A percentile compares a stretch with the other conserved stretches of the same genome.
Conservation (phyloP, 2,329 filamentous ascomycete genomes). For the Sporothrix protearum region DNA sequence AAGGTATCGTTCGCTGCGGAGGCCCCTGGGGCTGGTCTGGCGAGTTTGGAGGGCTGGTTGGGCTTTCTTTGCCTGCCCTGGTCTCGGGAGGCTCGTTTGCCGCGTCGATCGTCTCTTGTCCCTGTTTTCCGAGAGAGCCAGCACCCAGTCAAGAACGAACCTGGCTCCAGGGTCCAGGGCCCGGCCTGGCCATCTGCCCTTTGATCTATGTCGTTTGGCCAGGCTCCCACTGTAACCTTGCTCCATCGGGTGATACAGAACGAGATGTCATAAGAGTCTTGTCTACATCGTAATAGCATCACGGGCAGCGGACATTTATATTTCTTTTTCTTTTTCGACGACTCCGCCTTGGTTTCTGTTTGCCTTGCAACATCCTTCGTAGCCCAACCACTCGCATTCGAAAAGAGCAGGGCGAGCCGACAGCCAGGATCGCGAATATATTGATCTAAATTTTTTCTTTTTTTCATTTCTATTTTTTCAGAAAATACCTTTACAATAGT, state of each 20-base stretch:
- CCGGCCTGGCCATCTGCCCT: not conserved
- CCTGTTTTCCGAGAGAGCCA: not conserved
- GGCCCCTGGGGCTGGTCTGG: no score
- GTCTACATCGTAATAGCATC: not conserved
- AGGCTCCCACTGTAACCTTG: not conserved
- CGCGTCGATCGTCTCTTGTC: conserved; percentile 11
- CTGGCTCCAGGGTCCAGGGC: not conserved
- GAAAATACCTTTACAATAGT: not conserved
- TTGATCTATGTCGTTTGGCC: not conserved
- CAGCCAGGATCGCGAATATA: not conserved
- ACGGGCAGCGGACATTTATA: not conserved
- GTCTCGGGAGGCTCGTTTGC: conserved; percentile 15
- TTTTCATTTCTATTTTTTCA: no score
- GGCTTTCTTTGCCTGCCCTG: not conserved
- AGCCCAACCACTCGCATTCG: not conserved
- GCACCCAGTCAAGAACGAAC: not conserved
- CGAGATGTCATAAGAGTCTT: not conserved
- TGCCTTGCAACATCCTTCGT: not conserved
- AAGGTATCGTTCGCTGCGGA: not conserved
- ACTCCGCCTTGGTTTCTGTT: not conserved
- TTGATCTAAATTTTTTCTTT: not conserved
- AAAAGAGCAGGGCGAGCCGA: conserved; percentile 5
- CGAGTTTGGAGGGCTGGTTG: not conserved
- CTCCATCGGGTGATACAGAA: not conserved
- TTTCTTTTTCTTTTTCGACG: not conserved